Evolutionary conservation across 208 protist species (phyloP).

Genomic region (Acanthamoeba healyi): DNA sequence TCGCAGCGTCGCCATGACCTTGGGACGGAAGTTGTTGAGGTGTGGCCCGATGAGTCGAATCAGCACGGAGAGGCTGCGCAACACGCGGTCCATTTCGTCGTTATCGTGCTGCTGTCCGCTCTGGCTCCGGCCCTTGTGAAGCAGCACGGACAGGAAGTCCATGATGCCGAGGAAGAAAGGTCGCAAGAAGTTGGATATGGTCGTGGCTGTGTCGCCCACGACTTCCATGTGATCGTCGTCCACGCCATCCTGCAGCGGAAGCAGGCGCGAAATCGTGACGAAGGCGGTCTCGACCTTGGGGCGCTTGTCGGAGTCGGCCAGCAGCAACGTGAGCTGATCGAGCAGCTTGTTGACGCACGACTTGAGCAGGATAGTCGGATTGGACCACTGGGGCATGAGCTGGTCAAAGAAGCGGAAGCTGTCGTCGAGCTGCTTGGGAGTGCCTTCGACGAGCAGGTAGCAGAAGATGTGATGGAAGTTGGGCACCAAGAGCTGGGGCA

Average conservation of each 20-base stretch:
- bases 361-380: slow-evolving; percentile 57
- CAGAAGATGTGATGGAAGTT: slow-evolving; percentile 53
- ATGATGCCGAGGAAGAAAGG: slow-evolving; percentile 61
- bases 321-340: slow-evolving; percentile 33
- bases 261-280: neutral
- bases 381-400: slow-evolving; percentile 62
- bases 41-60: slow-evolving; percentile 44
- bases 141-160: slow-evolving; percentile 46
- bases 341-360: slow-evolving; percentile 73
- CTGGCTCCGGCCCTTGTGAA: slow-evolving; percentile 21
- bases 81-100: slow-evolving; percentile 72
- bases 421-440: slow-evolving; percentile 43
- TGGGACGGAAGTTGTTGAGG: slow-evolving; percentile 78
- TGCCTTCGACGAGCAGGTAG: slow-evolving; percentile 20
- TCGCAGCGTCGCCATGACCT: slow-evolving; percentile 82
- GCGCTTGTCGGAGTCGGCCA: slow-evolving; percentile 60
- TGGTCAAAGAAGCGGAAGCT: slow-evolving; percentile 48
- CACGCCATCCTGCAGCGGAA: neutral
- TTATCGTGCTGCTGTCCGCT: neutral
- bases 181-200: slow-evolving; percentile 15
- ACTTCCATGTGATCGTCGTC: neutral
- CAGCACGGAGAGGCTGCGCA: slow-evolving; percentile 62
- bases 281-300: slow-evolving; percentile 30
- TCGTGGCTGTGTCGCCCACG: neutral
- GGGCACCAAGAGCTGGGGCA: slow-evolving; percentile 43